Evolutionary conservation across 2,329 filamentous ascomycete genomes (phyloP).

Genomic region (Pestalotiopsis sp.): DNA sequence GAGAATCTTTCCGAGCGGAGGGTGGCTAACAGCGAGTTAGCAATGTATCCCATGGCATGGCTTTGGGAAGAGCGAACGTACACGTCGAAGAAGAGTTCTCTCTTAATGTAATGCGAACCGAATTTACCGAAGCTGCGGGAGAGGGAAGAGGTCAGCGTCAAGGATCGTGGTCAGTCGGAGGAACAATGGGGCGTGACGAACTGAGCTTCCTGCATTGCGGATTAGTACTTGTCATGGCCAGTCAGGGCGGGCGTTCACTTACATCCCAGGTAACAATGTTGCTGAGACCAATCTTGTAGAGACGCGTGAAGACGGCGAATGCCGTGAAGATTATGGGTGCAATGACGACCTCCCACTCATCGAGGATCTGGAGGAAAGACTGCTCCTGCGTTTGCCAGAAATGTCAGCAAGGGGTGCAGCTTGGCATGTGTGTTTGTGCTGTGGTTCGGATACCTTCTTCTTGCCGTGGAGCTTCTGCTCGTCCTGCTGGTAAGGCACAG

Average conservation of each 20-base stretch:
- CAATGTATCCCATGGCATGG: constrained; percentile 15
- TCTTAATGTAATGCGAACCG: constrained; percentile 97
- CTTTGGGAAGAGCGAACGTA: constrained; percentile 19
- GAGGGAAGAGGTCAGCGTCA: constrained; percentile 26
- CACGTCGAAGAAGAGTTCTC: constrained; percentile 97
- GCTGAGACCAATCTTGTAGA: constrained; percentile 72
- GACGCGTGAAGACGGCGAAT: constrained; percentile 66
- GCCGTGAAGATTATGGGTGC: constrained; percentile 63
- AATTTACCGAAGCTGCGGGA: constrained; percentile 84
- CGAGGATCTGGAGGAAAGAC: constrained; percentile 63
- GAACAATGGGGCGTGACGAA: constrained; percentile 37
- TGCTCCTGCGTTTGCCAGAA: constrained; percentile 40
- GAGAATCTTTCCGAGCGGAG: constrained; percentile 96
- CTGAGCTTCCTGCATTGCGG: constrained; percentile 56
- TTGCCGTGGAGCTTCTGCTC: constrained; percentile 60
- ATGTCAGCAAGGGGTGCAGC: constrained; percentile 4
- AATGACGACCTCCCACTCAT: constrained; percentile 65
- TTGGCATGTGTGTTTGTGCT: background rate
- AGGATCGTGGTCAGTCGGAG: constrained; percentile 17
- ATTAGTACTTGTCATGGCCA: background rate
- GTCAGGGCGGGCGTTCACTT: constrained; percentile 19
- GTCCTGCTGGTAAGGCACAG: constrained; percentile 48
- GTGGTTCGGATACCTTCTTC: constrained; percentile 51
- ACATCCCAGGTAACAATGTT: constrained; percentile 68
- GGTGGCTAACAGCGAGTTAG: constrained; percentile 48